Evolutionary conservation across 177 flowering plant species (phyloP).

Genomic region (Vitis hybrid): DNA sequence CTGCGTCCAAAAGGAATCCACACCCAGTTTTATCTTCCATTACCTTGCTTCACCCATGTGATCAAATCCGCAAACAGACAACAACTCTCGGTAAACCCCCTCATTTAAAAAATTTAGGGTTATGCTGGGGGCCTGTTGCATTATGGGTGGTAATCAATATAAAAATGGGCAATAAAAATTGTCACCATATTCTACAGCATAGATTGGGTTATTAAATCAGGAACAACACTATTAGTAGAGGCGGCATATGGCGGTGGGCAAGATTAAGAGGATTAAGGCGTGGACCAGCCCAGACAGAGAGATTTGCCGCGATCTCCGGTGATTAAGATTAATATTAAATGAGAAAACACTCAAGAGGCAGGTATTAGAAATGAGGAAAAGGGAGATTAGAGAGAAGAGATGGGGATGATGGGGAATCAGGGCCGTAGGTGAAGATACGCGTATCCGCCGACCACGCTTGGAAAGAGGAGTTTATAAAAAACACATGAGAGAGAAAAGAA

Average conservation of each 20-base stretch:
- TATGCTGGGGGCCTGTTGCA: neutral
- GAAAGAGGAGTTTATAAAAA: neutral
- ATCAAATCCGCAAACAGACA: neutral
- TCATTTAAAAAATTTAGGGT: neutral
- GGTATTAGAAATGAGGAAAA: neutral
- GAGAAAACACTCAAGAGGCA: neutral
- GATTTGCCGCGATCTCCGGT: constrained; percentile 18
- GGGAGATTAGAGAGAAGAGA: neutral
- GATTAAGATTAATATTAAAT: neutral
- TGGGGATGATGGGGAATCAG: constrained; percentile 3
- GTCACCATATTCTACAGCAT: constrained; percentile 7
- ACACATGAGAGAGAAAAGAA: neutral
- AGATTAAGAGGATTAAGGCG: constrained; percentile 10
- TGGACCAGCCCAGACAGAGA: neutral
- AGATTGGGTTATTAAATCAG: too few relatives aligned
- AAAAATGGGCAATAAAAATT: neutral
- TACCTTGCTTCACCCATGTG: neutral
- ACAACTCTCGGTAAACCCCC: neutral
- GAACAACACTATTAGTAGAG: neutral
- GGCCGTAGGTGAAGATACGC: constrained; percentile 25
- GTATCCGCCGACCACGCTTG: constrained; percentile 31
- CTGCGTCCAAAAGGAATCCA: neutral
- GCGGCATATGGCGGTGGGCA: constrained; percentile 13
- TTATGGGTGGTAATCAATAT: constrained; percentile 1
- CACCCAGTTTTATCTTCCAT: neutral